A percentile compares a stretch with the other conserved stretches of the same genome.
phyloP scores from a whole-genome alignment of 352 stramenopile genomes.

The Elongisporangium prolatum region DNA sequence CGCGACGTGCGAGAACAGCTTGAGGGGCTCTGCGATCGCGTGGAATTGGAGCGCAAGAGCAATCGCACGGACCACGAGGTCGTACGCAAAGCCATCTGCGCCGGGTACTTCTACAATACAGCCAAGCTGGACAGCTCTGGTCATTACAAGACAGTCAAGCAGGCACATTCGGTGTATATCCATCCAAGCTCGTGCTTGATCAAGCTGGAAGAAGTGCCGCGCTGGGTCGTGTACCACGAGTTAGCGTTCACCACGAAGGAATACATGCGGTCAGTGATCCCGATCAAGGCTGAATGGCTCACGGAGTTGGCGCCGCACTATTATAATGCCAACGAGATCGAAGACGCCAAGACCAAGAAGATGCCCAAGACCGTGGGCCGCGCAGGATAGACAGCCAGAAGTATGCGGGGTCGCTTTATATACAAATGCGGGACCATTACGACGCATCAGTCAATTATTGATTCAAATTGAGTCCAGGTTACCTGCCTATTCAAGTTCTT shows the following conservation, averaged over 20 bases:
- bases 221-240: constrained; percentile 99
- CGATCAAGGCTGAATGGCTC: constrained; percentile 98
- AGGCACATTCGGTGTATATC: constrained; percentile 96
- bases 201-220: constrained; percentile 85
- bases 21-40: constrained; percentile 97
- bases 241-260: constrained; percentile 99
- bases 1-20: constrained; percentile 99
- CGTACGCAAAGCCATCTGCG: constrained; percentile 96
- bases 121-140: constrained; percentile 94
- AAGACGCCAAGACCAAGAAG: constrained; percentile 95
- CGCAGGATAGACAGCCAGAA: constrained; percentile 18
- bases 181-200: constrained; percentile 98
- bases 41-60: constrained; percentile 92
- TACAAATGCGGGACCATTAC: background rate
- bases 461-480: too few species aligned
- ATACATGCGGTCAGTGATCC: constrained; percentile 97
- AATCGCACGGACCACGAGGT: constrained; percentile 89
- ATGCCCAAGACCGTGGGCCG: constrained; percentile 90
- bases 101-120: constrained; percentile 99
- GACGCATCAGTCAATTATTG: too few species aligned
- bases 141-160: constrained; percentile 99
- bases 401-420: too few species aligned
- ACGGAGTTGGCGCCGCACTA: constrained; percentile 99
- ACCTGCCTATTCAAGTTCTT: too few species aligned
- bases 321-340: constrained; percentile 97